A percentile compares a stretch with the other conserved stretches of the same genome.
Conservation (phyloP, 176 grass and related monocot genomes). For the Musa beccarii region DNA sequence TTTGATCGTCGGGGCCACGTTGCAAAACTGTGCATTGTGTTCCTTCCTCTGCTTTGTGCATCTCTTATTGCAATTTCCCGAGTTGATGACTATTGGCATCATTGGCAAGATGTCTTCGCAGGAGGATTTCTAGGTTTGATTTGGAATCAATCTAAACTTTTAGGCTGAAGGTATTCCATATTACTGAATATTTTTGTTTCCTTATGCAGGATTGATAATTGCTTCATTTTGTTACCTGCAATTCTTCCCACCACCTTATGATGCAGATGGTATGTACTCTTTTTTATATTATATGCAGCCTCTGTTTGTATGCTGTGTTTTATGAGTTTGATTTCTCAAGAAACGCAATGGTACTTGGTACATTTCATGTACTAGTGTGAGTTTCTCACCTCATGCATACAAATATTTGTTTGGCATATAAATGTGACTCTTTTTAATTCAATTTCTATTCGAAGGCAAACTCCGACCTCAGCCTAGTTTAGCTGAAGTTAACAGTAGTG, state of each 20-base stretch:
- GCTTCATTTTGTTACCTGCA: slow-evolving; percentile 22
- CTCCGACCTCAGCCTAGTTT: too few relatives aligned
- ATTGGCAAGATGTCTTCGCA: slow-evolving; percentile 21
- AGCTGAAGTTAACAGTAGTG: too few relatives aligned
- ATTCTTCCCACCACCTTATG: slow-evolving; percentile 13
- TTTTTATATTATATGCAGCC: neutral
- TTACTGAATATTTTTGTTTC: neutral
- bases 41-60: slow-evolving; percentile 10
- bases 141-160: neutral
- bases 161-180: neutral
- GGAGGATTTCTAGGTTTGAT: slow-evolving; percentile 15
- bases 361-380: too few relatives aligned
- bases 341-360: too few relatives aligned
- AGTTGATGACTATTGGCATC: slow-evolving; percentile 22
- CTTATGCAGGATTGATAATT: neutral
- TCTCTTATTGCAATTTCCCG: slow-evolving; percentile 20
- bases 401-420: too few relatives aligned
- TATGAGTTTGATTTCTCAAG: neutral
- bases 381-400: too few relatives aligned
- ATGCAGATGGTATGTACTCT: slow-evolving; percentile 6
- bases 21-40: slow-evolving; percentile 19
- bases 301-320: neutral
- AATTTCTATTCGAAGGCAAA: too few relatives aligned
- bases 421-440: too few relatives aligned
- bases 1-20: slow-evolving; percentile 15